Percentiles rank a stretch among this genome's conserved stretches.
phyloP scores from a whole-genome alignment of 2,329 filamentous ascomycete genomes.

The Alternaria viburni region DNA sequence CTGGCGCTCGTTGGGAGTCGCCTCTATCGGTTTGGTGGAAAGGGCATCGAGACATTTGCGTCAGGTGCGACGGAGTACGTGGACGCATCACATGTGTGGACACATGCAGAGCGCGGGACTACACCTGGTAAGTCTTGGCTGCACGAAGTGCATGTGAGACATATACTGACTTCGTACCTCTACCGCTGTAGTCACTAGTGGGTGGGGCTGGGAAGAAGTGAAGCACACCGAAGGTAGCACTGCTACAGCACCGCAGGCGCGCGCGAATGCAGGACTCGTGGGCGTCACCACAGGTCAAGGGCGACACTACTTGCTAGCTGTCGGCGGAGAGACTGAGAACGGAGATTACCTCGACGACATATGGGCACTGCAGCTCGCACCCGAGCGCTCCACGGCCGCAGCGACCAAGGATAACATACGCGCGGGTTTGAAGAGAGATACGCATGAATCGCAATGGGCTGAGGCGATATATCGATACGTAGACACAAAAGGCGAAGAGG shows the following conservation, averaged over 20 bases:
- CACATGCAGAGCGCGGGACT: conserved; percentile 44
- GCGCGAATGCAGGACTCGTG: conserved; percentile 53
- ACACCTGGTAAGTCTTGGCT: conserved; percentile 21
- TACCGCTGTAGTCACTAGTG: conserved; percentile 23
- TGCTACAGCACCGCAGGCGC: conserved; percentile 46
- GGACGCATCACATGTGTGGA: conserved; percentile 44
- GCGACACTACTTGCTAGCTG: conserved; percentile 59
- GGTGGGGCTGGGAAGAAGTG: conserved; percentile 44
- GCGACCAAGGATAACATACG: conserved; percentile 59
- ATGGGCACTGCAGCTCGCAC: conserved; percentile 61
- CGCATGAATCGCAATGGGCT: conserved; percentile 58
- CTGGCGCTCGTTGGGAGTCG: conserved; percentile 54
- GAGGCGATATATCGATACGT: conserved; percentile 57
- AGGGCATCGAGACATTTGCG: conserved; percentile 28
- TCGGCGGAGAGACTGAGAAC: conserved; percentile 53
- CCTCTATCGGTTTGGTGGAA: conserved; percentile 56
- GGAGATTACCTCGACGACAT: conserved; percentile 51
- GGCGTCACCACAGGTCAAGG: conserved; percentile 60
- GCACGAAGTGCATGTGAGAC: too few species aligned
- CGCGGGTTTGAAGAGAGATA: conserved; percentile 52
- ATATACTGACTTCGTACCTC: too few species aligned
- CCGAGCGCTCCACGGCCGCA: conserved; percentile 55
- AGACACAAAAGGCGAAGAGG: conserved; percentile 52
- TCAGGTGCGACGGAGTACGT: conserved; percentile 36
- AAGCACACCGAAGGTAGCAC: conserved; percentile 15